These are phyloP conservation scores for Fomitopsis serialis DNA, from an alignment of 768 basidiomycete genomes.

Conservation along the genomic window DNA sequence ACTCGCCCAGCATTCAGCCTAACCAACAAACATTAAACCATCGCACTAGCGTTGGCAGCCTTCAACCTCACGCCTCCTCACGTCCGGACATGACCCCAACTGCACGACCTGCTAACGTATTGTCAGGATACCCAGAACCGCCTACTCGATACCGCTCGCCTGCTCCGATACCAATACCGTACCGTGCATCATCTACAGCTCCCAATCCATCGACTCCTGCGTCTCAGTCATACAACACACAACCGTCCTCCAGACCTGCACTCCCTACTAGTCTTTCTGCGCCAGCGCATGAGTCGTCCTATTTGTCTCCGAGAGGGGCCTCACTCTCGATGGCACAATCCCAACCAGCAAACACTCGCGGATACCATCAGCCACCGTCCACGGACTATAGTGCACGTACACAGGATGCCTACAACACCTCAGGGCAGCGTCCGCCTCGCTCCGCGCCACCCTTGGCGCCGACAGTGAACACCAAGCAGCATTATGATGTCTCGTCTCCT, in stretches of 20 bases:
- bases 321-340: not conserved
- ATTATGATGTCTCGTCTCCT: conserved; percentile 12
- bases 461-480: conserved; percentile 7
- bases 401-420: conserved; percentile 2
- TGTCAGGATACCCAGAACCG: conserved; percentile 22
- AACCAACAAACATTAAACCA: conserved; percentile 15
- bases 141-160: conserved; percentile 21
- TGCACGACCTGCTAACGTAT: conserved; percentile 14
- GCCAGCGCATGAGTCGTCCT: not conserved
- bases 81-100: conserved; percentile 19
- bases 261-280: conserved; percentile 4
- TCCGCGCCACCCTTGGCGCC: conserved; percentile 21
- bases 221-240: conserved; percentile 9
- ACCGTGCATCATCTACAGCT: conserved; percentile 1
- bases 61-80: conserved; percentile 17
- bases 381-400: conserved; percentile 1
- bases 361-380: not conserved
- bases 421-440: conserved; percentile 18
- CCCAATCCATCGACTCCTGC: conserved; percentile 1
- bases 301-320: not conserved
- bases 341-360: not conserved
- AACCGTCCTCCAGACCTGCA: conserved; percentile 9
- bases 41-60: conserved; percentile 13
- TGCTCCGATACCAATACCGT: conserved; percentile 13
- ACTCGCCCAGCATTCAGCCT: conserved; percentile 15